Evolutionary conservation across 257 asterid genomes (phyloP).

Genomic region (Ocimum tenuiflorum): DNA sequence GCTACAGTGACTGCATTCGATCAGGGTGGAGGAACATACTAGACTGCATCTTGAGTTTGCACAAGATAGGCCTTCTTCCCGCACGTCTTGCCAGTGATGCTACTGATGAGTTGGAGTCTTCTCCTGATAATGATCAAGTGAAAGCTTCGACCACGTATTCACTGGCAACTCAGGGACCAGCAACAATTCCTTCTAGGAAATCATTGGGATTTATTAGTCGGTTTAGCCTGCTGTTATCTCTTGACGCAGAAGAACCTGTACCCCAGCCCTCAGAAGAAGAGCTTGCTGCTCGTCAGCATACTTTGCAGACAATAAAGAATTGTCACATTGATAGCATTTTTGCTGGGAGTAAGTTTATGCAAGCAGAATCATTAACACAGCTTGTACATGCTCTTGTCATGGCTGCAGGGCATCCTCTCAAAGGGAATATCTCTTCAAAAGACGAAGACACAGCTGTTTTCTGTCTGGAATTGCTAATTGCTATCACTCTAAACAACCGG

Average conservation of each 20-base stretch:
- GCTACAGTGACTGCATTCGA: constrained; percentile 74
- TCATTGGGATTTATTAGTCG: constrained; percentile 82
- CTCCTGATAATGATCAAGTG: constrained; percentile 38
- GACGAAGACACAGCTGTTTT: constrained; percentile 71
- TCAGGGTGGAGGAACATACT: constrained; percentile 86
- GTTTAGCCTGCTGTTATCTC: constrained; percentile 69
- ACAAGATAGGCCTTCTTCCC: constrained; percentile 80
- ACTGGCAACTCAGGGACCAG: constrained; percentile 32
- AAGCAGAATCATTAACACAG: constrained; percentile 71
- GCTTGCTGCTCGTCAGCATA: constrained; percentile 64
- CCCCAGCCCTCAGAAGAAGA: constrained; percentile 77
- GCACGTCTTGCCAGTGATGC: constrained; percentile 79
- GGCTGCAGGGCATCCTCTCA: constrained; percentile 55
- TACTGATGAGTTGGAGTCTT: constrained; percentile 55
- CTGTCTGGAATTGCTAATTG: constrained; percentile 76
- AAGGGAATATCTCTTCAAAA: constrained; percentile 45
- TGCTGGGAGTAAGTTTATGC: constrained; percentile 85
- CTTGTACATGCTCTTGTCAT: constrained; percentile 72
- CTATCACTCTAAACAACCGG: constrained; percentile 68
- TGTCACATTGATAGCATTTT: constrained; percentile 79
- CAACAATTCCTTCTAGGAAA: constrained; percentile 50
- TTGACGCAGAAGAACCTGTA: constrained; percentile 74
- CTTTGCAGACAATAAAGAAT: constrained; percentile 63
- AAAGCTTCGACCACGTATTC: constrained; percentile 35
- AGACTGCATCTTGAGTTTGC: constrained; percentile 84